Percentiles rank a stretch among this genome's conserved stretches.
These are phyloP conservation scores for Striga asiatica DNA, from an alignment of 257 asterid genomes.

Conservation along the genomic window DNA sequence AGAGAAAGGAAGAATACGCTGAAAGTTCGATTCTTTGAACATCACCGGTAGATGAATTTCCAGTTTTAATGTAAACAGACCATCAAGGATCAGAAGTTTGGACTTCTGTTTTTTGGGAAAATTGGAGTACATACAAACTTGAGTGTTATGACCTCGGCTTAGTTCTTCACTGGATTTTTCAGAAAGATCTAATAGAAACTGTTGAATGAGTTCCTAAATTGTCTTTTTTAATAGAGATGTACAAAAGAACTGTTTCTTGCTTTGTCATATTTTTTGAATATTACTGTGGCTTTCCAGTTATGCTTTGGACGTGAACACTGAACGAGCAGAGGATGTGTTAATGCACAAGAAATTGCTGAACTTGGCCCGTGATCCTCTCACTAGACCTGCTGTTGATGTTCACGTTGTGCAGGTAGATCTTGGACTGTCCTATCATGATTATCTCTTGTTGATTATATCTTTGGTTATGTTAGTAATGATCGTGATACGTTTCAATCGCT, in stretches of 20 bases:
- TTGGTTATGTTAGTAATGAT: too few species aligned
- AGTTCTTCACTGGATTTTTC: neutral
- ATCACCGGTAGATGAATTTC: neutral
- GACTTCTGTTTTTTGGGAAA: too few species aligned
- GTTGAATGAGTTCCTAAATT: slow-evolving; percentile 9
- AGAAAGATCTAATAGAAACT: neutral
- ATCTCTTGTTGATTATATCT: too few species aligned
- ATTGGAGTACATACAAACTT: too few species aligned
- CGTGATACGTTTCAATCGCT: too few species aligned
- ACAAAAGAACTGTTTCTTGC: too few species aligned
- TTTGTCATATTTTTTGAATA: too few species aligned
- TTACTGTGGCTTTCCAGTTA: slow-evolving; percentile 29
- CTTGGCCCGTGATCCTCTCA: slow-evolving; percentile 61
- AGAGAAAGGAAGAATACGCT: too few species aligned
- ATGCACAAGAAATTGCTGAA: slow-evolving; percentile 74
- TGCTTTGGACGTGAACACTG: slow-evolving; percentile 77
- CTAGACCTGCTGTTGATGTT: slow-evolving; percentile 74
- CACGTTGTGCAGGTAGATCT: slow-evolving; percentile 70
- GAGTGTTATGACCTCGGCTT: neutral
- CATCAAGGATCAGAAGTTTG: too few species aligned
- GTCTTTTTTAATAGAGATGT: too few species aligned
- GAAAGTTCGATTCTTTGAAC: too few species aligned
- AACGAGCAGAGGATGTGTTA: slow-evolving; percentile 77
- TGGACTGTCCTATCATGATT: neutral
- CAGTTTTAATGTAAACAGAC: too few species aligned